Base-by-base conservation (phyloP, 192 early-diverging fungal genomes). In the Diversispora epigaea region DNA sequence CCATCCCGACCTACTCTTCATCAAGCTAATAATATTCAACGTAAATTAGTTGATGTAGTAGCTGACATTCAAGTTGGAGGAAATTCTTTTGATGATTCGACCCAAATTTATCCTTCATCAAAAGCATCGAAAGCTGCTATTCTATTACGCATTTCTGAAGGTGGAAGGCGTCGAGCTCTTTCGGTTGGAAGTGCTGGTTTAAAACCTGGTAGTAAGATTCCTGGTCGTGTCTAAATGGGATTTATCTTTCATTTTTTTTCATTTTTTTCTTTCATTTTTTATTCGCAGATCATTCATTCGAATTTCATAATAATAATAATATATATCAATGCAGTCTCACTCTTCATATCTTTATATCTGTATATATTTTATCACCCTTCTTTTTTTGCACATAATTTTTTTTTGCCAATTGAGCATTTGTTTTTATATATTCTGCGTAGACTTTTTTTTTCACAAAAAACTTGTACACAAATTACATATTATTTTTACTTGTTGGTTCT, bases 41-140 rank as follows among this genome's bases (percentile, higher is more conserved):
- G 52, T 32, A 52, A 56, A 71, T 47, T 52, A 47, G 19, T 44
- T 47, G 64, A 44, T 66, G 43, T 43, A 21, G 44, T 44, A 11
- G 40, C 40, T 46, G 21, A 45, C 45, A 45, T 21, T 6, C 11
- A 66, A 21, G 64, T 66, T 47, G 43, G 44, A 46, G 64, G 64
- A 11, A 12, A 11, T 10, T 66, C 64, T 9, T 46, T 47, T 45
- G 64, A 66, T 22, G 44, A 66, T 47, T 44, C 44, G 19, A 4
- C 43, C 21, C 41, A 66, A 66, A n/a, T 47, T 54, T 15, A 8
- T 52, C 21, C 47, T 54, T 56, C 55, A 9, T 71, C 68, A 4
- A 71, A 71, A 56, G 68, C 50, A 10, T 71, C 68, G 43, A 71
- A 56, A 40, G 52, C 68, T 11, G 52, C 68, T 9, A 71, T 71